Base-by-base conservation (phyloP, 768 basidiomycete genomes). In the Mycena chlorophos region DNA sequence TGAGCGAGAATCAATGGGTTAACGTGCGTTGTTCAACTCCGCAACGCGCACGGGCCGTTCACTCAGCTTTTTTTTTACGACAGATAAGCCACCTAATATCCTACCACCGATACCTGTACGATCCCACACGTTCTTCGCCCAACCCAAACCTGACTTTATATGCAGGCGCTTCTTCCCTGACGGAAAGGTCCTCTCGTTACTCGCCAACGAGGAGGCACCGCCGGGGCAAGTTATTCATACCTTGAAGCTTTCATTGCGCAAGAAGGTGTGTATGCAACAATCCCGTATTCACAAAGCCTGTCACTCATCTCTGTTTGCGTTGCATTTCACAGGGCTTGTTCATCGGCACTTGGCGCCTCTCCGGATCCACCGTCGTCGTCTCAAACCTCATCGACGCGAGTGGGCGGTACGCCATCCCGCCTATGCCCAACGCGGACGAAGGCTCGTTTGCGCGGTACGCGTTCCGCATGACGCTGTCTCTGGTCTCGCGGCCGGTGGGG, bases 31-130 rank as follows among this genome's bases (percentile, higher is more conserved):
- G 49, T 2, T 47, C 17, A 13, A n/a, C n/a, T 20, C 47, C 13
- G 19, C 30, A 28, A 48, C 48, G 42, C 26, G 50, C n/a, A n/a
- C n/a, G n/a, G n/a, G n/a, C n/a, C n/a, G n/a, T n/a, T 62, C 29
- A 53, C 37, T 17, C 56, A 51, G 40, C 56, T 61, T 43, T 53
- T 8, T 58, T 37, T 27, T 19, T 16, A 13, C 17, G 5, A 54
- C 64, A 91, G 91, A 77, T 91, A 56, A 89, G 74, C 66, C 92
- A 96, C 65, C 78, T 94, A 55, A 83, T 97, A 65, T 95, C 92
- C 4, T 97, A 96, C 69, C 91, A 95, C 65, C 90, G 94, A 28
- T 96, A 92, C 69, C 78, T 97, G 86, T 90, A 61, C 70, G 87
- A n/a, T 26, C 19, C 3, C 42, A 27, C 22, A 34, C 13, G 25